Base-by-base conservation (phyloP, 2,329 filamentous ascomycete species). In the Eutypella sp. region DNA sequence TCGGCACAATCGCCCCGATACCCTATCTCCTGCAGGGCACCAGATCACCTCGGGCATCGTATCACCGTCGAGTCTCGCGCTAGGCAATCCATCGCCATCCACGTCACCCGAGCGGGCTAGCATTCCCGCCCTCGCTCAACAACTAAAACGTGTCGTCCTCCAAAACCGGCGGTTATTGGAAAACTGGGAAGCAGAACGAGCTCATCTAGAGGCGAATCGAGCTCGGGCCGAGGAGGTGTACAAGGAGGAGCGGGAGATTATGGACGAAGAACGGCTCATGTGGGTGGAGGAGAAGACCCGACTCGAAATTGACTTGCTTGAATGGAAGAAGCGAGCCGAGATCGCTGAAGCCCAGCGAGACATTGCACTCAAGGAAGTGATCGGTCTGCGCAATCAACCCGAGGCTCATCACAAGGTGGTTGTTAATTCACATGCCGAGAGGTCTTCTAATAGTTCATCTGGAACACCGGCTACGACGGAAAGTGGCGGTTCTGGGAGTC, bases 141-240 rank as follows among this genome's bases (percentile, higher is more conserved):
- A 58, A 40, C 49, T 45, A 19, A 54, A 18, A n/a, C 53, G 36
- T 15, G 46, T 54, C 10, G 51, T 33, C 33, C 51, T 62, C 25
- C 57, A 64, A 44, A 58, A 51, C 43, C 51, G 58, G 33, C 55
- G 49, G 40, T 43, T 63, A 43, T 64, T 70, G 20, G 73, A 76
- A 47, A 73, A 70, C 18, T 78, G 75, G 74, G 73, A 75, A 54
- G 71, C 72, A 9, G 76, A 80, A 57, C 71, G 76, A 27, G 72
- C 70, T 41, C 70, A 78, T 46, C 65, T 79, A 46, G 75, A 79
- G 55, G 74, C 74, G 6, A 77, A 74, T 50, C 71, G 76, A 10
- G 69, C 70, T 39, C 71, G 74, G 13, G 75, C 72, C 4, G 76
- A 79, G 52, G 72, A 76, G 56, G 71, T 79, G n/a, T 78, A 78